Base-by-base conservation (phyloP, 139 green algal genomes). In the Ulvella scutata region DNA sequence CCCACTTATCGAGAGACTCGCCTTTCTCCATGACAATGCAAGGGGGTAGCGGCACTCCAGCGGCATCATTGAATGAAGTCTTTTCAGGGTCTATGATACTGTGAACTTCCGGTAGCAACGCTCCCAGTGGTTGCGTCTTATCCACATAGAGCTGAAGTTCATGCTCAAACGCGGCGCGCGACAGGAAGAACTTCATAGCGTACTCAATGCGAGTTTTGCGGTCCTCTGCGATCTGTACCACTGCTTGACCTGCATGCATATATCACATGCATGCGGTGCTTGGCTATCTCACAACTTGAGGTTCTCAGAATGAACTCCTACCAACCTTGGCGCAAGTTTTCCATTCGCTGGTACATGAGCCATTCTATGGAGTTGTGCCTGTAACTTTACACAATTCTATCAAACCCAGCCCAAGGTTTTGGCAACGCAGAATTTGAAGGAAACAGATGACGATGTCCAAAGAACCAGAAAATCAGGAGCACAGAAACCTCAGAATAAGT, bases 151-250 rank as follows among this genome's bases (percentile, higher is more conserved):
- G 17, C 51, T 26, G 9, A 10, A 26, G n/a, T 26, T 67, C 51
- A 1, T 67, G n/a, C 51, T 67, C 51, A 67, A 67, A 67, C 13
- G 51, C 51, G 9, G n/a, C n/a, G n/a, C 51, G 51, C 51, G 51
- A 67, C 51, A 67, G 51, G 51, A 67, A 67, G 9, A 67, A n/a
- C 51, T 67, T 67, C n/a, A 67, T 67, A n/a, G 51, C 51, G 17
- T 36, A 67, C 51, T 67, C 51, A 6, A 36, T 26, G 9, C 20
- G 51, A n/a, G 51, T 67, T 26, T 67, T 6, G 13, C 20, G 10
- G 17, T 67, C 51, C 51, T 67, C 20, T 23, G 51, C 51, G 33
- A 67, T 36, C 51, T 67, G 51, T n/a, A 67, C 33, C 13, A 67
- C 51, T n/a, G 51, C 51, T 29, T 67, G 51, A 6, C 51, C 51